phyloP scores from a whole-genome alignment of 176 grass and related monocot genomes.

The Carex myosuroides region DNA sequence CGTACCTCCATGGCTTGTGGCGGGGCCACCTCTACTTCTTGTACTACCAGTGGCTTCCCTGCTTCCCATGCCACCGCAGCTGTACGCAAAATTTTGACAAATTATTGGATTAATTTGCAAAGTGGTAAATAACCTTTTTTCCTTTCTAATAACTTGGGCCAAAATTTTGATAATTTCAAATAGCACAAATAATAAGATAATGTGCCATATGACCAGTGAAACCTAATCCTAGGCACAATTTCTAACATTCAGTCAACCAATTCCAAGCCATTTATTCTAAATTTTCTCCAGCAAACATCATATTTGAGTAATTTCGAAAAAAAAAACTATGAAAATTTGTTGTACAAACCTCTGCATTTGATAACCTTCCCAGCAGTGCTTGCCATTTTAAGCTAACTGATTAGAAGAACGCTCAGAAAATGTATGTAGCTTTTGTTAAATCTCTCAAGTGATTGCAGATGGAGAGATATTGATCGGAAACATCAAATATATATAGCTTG shows the following conservation, averaged over 20 bases:
- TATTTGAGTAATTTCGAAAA: no score
- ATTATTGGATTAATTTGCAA: neutral
- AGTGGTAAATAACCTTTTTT: neutral
- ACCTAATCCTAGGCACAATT: neutral
- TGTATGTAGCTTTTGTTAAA: neutral
- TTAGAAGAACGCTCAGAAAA: neutral
- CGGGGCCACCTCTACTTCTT: conserved; percentile 74
- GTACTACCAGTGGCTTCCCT: conserved; percentile 53
- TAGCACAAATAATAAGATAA: neutral
- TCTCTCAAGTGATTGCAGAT: conserved; percentile 14
- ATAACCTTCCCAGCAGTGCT: conserved; percentile 61
- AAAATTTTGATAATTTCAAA: neutral
- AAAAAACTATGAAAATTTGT: no score
- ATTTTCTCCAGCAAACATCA: no score
- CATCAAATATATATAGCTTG: neutral
- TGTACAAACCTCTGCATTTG: conserved; percentile 58
- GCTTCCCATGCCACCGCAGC: conserved; percentile 75
- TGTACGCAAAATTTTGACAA: neutral
- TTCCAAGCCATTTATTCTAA: no score
- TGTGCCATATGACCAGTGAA: neutral
- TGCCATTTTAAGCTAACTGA: conserved; percentile 33
- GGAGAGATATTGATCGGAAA: neutral
- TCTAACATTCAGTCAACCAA: no score
- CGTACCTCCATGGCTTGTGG: conserved; percentile 74
- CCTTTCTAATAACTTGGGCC: neutral